Percentiles rank a stretch among this genome's conserved stretches.
Conservation (phyloP, 1,284 basidiomycete genomes). For the Termitomyces sp. region DNA sequence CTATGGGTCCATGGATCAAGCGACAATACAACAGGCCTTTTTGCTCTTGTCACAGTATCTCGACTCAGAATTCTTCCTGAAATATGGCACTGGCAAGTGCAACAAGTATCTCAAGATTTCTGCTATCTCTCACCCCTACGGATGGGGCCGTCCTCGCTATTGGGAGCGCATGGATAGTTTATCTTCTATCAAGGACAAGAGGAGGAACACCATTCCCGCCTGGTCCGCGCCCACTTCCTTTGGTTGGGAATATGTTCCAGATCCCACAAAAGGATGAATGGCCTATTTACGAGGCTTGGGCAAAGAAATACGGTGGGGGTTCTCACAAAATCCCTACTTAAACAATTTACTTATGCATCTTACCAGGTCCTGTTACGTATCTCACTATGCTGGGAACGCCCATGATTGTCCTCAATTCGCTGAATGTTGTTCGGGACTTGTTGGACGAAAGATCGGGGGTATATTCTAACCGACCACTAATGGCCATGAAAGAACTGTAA, state of each 20-base stretch:
- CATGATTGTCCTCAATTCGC: slow-evolving; percentile 16
- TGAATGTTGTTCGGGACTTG: slow-evolving; percentile 12
- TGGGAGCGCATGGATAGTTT: slow-evolving; percentile 4
- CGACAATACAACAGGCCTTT: no score
- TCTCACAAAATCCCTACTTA: not conserved
- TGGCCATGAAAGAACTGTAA: slow-evolving; percentile 11
- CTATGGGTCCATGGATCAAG: no score
- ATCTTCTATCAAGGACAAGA: slow-evolving; percentile 6
- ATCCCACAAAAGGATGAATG: slow-evolving; percentile 13
- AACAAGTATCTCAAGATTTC: not conserved
- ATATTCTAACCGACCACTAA: slow-evolving; percentile 14
- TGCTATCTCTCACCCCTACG: slow-evolving; percentile 1
- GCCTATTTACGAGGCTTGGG: slow-evolving; percentile 14
- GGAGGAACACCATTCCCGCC: slow-evolving; percentile 10
- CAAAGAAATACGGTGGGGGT: slow-evolving; percentile 13
- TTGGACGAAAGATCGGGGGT: slow-evolving; percentile 14
- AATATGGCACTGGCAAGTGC: no score
- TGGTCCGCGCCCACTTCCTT: slow-evolving; percentile 14
- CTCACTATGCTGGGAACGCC: slow-evolving; percentile 14
- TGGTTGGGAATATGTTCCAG: slow-evolving; percentile 16
- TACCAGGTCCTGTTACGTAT: slow-evolving; percentile 12
- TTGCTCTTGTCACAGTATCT: no score
- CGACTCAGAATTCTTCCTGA: slow-evolving; percentile 3
- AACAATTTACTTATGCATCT: not conserved
- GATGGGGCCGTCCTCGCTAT: slow-evolving; percentile 6